Percentiles rank a stretch among this genome's conserved stretches.
Evolutionary conservation across 208 protist genomes (phyloP).

Genomic region (Angomonas ambiguus): DNA sequence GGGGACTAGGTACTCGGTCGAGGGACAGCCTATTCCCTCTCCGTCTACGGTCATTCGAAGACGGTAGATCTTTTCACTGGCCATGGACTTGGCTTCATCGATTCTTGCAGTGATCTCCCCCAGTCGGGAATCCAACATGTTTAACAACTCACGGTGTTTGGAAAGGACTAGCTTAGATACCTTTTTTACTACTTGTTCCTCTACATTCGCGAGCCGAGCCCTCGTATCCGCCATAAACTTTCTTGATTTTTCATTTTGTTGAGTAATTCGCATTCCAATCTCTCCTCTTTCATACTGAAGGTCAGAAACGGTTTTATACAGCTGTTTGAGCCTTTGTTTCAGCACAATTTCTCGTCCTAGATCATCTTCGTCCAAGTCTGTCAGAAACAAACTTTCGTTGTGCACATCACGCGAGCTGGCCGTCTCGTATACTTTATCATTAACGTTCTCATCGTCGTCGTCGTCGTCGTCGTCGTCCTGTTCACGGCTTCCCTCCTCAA

Average conservation of each 20-base stretch:
- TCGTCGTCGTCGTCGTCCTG: constrained; percentile 24
- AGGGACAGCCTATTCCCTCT: neutral
- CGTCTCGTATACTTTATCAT: constrained; percentile 16
- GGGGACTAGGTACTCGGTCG: constrained; percentile 17
- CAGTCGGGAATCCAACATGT: neutral
- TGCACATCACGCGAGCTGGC: constrained; percentile 29
- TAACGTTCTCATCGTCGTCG: constrained; percentile 15
- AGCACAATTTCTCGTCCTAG: constrained; percentile 1
- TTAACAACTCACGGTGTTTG: neutral
- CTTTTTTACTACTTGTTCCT: constrained; percentile 24
- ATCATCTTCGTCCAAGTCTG: constrained; percentile 26
- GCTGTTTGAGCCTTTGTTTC: constrained; percentile 23
- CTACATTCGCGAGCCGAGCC: constrained; percentile 8
- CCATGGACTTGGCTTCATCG: neutral
- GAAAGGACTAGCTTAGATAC: constrained; percentile 9
- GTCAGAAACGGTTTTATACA: constrained; percentile 35
- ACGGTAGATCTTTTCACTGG: neutral
- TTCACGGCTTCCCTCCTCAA: neutral
- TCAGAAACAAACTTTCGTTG: constrained; percentile 40
- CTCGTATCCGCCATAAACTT: constrained; percentile 17
- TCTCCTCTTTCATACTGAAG: constrained; percentile 25
- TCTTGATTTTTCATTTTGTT: constrained; percentile 24
- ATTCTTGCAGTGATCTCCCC: constrained; percentile 1
- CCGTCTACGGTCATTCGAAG: neutral
- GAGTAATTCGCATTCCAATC: constrained; percentile 22